phyloP scores from a whole-genome alignment of 305 asterid genomes.

The Nicotiana rustica region DNA sequence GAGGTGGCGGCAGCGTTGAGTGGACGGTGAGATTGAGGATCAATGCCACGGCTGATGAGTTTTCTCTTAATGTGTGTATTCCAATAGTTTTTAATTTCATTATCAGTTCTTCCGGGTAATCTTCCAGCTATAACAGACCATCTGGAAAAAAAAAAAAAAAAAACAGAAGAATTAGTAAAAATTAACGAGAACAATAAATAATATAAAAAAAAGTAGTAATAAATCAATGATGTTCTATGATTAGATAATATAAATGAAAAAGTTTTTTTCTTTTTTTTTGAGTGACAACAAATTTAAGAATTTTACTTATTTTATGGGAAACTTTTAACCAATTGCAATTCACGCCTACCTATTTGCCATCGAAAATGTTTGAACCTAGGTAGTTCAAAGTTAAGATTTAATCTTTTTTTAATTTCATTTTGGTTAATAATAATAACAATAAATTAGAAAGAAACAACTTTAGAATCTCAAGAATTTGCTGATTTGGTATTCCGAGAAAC shows the following conservation, averaged over 20 bases:
- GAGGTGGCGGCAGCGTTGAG: constrained; percentile 32
- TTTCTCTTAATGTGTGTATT: constrained; percentile 59
- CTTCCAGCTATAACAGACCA: constrained; percentile 63
- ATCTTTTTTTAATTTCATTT: background rate
- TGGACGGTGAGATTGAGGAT: constrained; percentile 43
- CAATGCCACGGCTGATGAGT: constrained; percentile 39
- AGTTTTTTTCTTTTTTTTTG: background rate
- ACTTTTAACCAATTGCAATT: background rate
- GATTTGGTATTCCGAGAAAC: constrained; percentile 27
- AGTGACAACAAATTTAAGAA: background rate
- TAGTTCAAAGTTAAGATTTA: background rate
- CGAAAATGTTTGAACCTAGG: background rate
- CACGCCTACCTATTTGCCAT: background rate
- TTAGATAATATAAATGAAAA: background rate
- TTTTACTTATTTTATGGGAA: background rate
- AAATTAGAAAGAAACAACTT: background rate
- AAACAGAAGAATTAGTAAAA: background rate
- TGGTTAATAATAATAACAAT: background rate
- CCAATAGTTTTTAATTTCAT: constrained; percentile 51
- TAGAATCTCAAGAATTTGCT: background rate
- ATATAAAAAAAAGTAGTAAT: background rate
- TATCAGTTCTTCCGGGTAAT: constrained; percentile 50
- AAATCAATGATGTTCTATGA: background rate
- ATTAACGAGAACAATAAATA: background rate
- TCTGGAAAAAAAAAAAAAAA: constrained; percentile 29